Evolutionary conservation across 73 alveolate genomes (phyloP), one percentile per base, ranked within the genome.

Genomic region (Paramecium caudatum): DNA sequence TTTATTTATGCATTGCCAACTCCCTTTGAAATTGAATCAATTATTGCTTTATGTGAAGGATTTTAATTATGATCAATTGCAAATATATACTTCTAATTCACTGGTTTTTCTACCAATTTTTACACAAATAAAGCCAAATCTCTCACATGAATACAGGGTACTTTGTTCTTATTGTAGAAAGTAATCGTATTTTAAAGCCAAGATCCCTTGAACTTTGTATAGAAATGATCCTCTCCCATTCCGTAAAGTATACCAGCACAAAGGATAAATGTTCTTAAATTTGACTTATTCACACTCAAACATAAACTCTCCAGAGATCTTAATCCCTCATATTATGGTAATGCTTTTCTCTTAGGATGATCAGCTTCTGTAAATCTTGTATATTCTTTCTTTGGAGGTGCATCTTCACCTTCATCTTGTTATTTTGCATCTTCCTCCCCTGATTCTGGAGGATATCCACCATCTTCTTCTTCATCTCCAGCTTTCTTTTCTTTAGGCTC

Each of bases 231-330:
- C 36, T 92, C 96, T 41, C 96, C 96, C 61, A 86, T 90, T 43
- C 96, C 96, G 43, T 92, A 92, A 19, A 90, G 41, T 1, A 92
- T 90, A 25, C 96, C 96, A 25, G 96, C 46, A 33, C 94, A 90
- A 12, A 92, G 81, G 3, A 92, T 80, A 39, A 78, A 90, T 12
- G 96, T 30, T 25, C 49, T 49, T 4, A 92, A 43, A 27, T 61
- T 55, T 23, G 91, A 84, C 30, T 82, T 86, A 62, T 70, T 78
- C 17, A 78, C 37, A 13, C 85, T 81, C 21, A 86, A 46, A 37
- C 93, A 86, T 32, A 86, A 15, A 16, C 85, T 41, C 65, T 86
- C 93, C 0, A 86, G 61, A 17, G 93, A 86, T 15, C 84, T 62
- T 41, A 86, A 86, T 3, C 68, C 46, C n/a, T 86, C 93, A 86